Base-by-base conservation (phyloP, 129 eudicot genomes). In the Silybum marianum region DNA sequence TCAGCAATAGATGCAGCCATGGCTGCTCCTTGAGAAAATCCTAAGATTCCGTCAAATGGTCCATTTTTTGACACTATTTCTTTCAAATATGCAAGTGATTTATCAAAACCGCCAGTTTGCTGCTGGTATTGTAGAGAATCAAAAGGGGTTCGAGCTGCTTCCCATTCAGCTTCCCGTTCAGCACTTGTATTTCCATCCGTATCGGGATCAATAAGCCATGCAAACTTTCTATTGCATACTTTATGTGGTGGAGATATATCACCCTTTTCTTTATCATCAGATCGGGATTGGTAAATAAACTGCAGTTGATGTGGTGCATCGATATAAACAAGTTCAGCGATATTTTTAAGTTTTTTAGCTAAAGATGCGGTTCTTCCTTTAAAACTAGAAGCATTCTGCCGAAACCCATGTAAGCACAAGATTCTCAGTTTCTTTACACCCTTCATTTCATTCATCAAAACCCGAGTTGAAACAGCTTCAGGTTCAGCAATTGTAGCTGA, bases 1-100 rank as follows among this genome's bases (percentile, higher is more conserved):
- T 90, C 87, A 73, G 95, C 83, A 44, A 95, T 83, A 46, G 86
- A 86, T 74, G 99, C 99, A 68, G 93, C 88, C 99, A 95, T 95
- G 10, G 98, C 97, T 51, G 99, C 98, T 72, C 99, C 99, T 85
- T 95, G 99, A 44, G 99, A 95, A 77, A 95, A 95, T 73, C 99
- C 99, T 81, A 95, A 85, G 44, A 95, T 87, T 74, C 98, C 99
- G 75, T 95, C 97, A 78, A 95, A 89, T 0, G 97, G 99, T 77
- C 98, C 99, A 18, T 44, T 54, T 82, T 81, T 70, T 5, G 87
- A 72, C 80, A 85, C 80, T 2, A 89, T 76, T 7, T 73, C 80
- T 78, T 89, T 91, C 80, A 95, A 44, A 83, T 92, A 88, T 21
- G 83, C 85, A 58, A 92, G 83, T 28, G 99, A 95, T 51, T 82